These are phyloP conservation scores for Myrica gale DNA, from an alignment of 306 rosid genomes.

Conservation along the genomic window DNA sequence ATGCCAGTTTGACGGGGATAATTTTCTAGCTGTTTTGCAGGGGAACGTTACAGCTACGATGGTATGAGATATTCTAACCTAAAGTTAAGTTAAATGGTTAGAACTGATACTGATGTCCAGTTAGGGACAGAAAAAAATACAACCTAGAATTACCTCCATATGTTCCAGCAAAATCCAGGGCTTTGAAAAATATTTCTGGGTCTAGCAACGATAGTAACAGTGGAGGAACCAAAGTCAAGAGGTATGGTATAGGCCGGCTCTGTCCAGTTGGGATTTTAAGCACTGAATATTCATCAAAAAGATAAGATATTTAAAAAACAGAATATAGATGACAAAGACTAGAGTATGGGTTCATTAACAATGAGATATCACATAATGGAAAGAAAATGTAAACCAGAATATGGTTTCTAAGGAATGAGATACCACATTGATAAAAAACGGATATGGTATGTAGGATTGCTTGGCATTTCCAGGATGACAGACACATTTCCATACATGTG, in stretches of 20 bases:
- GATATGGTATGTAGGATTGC: not conserved
- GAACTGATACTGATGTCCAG: not conserved
- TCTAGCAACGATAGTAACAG: slow-evolving; percentile 54
- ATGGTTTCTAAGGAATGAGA: too few relatives aligned
- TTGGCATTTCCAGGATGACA: not conserved
- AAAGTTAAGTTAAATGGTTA: not conserved
- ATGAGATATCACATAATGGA: not conserved
- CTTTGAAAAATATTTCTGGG: slow-evolving; percentile 70
- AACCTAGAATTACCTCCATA: slow-evolving; percentile 57
- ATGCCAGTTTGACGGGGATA: not conserved
- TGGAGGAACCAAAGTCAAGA: slow-evolving; percentile 63
- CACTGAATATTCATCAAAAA: slow-evolving; percentile 43
- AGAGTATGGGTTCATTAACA: not conserved
- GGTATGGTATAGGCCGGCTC: slow-evolving; percentile 54
- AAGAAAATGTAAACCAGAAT: too few relatives aligned
- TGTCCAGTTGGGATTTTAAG: slow-evolving; percentile 57
- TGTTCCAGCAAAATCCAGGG: slow-evolving; percentile 75
- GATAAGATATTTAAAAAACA: not conserved
- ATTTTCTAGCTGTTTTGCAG: not conserved
- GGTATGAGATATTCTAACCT: not conserved
- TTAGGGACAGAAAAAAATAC: not conserved
- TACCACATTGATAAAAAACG: not conserved
- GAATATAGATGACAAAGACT: not conserved
- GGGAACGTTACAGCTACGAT: not conserved
- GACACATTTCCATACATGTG: not conserved